Evolutionary conservation across 306 rosid species (phyloP).

Genomic region (Sicyos edulis): DNA sequence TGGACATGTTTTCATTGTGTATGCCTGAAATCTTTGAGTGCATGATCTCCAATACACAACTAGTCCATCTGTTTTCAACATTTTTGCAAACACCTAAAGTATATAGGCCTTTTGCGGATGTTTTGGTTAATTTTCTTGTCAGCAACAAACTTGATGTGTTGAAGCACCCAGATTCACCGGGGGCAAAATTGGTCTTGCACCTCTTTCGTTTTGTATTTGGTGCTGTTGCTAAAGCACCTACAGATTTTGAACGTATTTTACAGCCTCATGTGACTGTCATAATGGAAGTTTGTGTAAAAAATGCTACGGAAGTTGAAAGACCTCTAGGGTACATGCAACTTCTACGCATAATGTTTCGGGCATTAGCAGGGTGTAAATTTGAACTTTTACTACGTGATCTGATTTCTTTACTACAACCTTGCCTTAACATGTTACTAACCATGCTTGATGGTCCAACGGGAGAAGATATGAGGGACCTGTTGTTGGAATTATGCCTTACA

Average conservation of each 20-base stretch:
- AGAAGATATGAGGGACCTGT: constrained; percentile 91
- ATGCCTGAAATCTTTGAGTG: constrained; percentile 98
- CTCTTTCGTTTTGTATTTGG: constrained; percentile 86
- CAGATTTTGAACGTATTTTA: constrained; percentile 93
- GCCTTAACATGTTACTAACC: constrained; percentile 88
- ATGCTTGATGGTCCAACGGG: constrained; percentile 97
- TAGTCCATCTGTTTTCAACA: constrained; percentile 89
- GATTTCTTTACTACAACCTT: constrained; percentile 84
- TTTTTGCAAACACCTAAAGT: constrained; percentile 79
- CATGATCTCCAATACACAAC: constrained; percentile 85
- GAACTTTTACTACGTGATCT: constrained; percentile 91
- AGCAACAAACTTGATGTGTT: constrained; percentile 79
- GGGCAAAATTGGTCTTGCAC: constrained; percentile 83
- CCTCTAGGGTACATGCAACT: constrained; percentile 97
- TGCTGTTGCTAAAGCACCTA: constrained; percentile 91
- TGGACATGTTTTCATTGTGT: constrained; percentile 99
- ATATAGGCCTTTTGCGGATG: constrained; percentile 83
- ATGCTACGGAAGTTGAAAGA: constrained; percentile 84
- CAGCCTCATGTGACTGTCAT: constrained; percentile 94
- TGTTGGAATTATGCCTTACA: constrained; percentile 91
- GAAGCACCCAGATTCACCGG: constrained; percentile 83
- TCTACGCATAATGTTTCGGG: constrained; percentile 75
- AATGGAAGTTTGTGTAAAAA: constrained; percentile 93
- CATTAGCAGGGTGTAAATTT: constrained; percentile 86
- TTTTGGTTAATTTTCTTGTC: constrained; percentile 86